Evolutionary conservation across 2,329 filamentous ascomycete genomes (phyloP).

Genomic region (Alternaria sp.): DNA sequence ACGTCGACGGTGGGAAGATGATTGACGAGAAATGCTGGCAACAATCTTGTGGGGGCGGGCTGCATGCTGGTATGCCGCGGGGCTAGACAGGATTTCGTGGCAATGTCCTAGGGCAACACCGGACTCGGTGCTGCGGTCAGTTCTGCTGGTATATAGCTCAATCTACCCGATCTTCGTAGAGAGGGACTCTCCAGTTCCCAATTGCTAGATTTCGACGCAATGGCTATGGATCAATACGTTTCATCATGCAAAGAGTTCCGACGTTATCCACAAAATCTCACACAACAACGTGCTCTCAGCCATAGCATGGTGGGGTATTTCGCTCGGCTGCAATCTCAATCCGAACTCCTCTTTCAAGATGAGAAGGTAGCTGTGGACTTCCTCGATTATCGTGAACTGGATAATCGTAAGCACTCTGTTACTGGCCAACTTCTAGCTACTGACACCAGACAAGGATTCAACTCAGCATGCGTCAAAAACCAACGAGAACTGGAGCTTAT

Average conservation of each 20-base stretch:
- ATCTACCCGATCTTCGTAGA: accelerated
- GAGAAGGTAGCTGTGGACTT: neutral
- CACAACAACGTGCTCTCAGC: neutral
- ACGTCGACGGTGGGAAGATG: neutral
- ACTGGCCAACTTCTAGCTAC: neutral
- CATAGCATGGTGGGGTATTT: neutral
- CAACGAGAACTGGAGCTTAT: neutral
- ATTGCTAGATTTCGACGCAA: neutral
- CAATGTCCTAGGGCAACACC: neutral
- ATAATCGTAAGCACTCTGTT: neutral
- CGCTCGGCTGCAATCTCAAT: neutral
- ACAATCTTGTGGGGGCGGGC: neutral
- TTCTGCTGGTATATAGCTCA: neutral
- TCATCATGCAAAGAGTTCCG: neutral
- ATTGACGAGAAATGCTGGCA: neutral
- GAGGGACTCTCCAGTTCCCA: neutral
- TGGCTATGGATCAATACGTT: neutral
- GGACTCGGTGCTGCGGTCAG: neutral
- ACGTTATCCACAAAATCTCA: neutral
- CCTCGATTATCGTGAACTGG: neutral
- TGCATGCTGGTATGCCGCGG: neutral
- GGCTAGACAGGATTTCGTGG: constrained; percentile 1
- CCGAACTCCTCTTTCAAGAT: neutral
- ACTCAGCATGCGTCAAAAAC: neutral
- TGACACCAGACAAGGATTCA: neutral